phyloP scores from a whole-genome alignment of 352 stramenopile species.

The Chrysophaeum taylorii region DNA sequence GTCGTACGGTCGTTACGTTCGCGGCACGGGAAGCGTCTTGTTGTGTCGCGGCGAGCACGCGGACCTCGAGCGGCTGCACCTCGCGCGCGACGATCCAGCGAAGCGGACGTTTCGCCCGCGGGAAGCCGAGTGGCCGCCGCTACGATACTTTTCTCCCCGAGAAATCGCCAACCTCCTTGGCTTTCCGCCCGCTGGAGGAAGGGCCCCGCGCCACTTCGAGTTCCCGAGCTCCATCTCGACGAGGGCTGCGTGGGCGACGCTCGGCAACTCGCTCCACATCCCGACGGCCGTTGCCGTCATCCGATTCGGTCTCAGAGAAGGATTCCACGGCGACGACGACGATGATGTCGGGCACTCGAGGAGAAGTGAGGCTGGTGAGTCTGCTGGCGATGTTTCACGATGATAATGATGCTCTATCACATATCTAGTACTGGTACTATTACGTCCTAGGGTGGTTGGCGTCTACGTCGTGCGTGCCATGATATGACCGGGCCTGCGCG shows the following conservation, averaged over 20 bases:
- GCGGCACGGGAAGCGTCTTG: conserved; percentile 49
- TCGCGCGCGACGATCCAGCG: conserved; percentile 32
- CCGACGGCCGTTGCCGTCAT: background rate
- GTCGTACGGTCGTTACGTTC: conserved; percentile 47
- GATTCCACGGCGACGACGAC: no score
- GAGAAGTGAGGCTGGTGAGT: no score
- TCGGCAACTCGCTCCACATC: background rate
- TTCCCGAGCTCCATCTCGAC: background rate
- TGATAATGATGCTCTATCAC: no score
- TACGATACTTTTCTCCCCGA: conserved; percentile 48
- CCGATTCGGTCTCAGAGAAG: background rate
- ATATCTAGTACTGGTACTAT: no score
- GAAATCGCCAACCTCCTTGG: conserved; percentile 48
- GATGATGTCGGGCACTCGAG: no score
- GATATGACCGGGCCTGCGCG: no score
- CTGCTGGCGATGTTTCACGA: no score
- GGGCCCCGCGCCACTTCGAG: no score
- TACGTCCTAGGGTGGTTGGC: no score
- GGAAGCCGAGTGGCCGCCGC: conserved; percentile 35
- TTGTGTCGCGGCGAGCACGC: conserved; percentile 27
- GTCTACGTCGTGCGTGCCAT: no score
- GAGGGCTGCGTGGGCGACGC: background rate
- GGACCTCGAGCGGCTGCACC: background rate
- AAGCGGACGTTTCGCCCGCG: conserved; percentile 36
- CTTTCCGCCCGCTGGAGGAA: conserved; percentile 31